These are phyloP conservation scores for Schwanniomyces occidentalis DNA, from an alignment of 805 yeast species.

Conservation along the genomic window DNA sequence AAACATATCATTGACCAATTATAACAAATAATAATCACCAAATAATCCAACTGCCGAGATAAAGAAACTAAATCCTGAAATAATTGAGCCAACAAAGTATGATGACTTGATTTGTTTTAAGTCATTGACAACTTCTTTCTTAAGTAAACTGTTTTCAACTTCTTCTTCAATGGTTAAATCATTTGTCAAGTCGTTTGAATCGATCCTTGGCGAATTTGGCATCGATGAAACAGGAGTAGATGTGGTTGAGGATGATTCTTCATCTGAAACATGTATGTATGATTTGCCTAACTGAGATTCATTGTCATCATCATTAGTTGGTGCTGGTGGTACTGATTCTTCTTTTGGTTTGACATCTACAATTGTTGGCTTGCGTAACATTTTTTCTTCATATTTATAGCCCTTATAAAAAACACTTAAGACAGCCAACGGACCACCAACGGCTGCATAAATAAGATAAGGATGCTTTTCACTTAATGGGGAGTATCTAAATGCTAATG, in stretches of 20 bases:
- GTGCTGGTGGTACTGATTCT: not conserved
- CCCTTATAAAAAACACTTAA: constrained; percentile 18
- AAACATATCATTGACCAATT: constrained; percentile 3
- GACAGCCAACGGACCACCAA: constrained; percentile 50
- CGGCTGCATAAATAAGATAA: constrained; percentile 64
- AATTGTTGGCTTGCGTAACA: constrained; percentile 8
- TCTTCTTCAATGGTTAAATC: constrained; percentile 40
- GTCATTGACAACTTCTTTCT: constrained; percentile 29
- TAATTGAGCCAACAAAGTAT: constrained; percentile 40
- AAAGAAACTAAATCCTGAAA: constrained; percentile 47
- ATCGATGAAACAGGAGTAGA: constrained; percentile 29
- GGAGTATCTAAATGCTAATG: constrained; percentile 56
- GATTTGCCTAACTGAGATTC: constrained; percentile 37
- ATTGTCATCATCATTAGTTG: constrained; percentile 13
- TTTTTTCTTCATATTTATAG: constrained; percentile 15
- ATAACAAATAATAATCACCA: constrained; percentile 46
- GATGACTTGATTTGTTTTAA: constrained; percentile 35
- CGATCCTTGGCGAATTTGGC: constrained; percentile 24
- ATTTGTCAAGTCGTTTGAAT: constrained; percentile 26
- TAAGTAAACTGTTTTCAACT: constrained; percentile 42
- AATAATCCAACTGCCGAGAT: constrained; percentile 55
- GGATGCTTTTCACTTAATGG: constrained; percentile 66
- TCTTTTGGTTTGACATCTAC: not conserved
- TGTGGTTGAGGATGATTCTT: constrained; percentile 26
- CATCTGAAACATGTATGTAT: constrained; percentile 44